phyloP scores from a whole-genome alignment of 805 yeast species.

The Brettanomyces sp. region DNA sequence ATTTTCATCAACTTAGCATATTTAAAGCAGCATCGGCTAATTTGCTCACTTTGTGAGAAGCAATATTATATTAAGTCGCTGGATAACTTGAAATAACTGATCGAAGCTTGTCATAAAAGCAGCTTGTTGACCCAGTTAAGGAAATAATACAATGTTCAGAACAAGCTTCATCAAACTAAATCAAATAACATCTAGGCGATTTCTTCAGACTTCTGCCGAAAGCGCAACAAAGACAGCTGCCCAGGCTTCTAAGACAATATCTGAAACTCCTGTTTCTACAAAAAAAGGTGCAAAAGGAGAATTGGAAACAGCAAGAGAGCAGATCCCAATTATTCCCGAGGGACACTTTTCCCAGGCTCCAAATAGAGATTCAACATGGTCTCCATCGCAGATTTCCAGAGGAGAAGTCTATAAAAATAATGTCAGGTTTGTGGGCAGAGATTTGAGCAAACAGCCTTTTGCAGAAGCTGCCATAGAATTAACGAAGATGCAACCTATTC shows the following conservation, averaged over 20 bases:
- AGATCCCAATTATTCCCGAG: slow-evolving; percentile 8
- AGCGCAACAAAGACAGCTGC: slow-evolving; percentile 7
- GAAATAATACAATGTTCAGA: background rate
- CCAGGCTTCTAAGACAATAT: slow-evolving; percentile 2
- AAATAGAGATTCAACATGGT: slow-evolving; percentile 64
- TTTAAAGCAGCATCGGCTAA: too few relatives aligned
- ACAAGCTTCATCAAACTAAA: background rate
- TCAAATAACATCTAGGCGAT: background rate
- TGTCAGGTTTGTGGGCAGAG: slow-evolving; percentile 65
- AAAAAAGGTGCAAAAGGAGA: background rate
- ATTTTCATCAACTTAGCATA: too few relatives aligned
- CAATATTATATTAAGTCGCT: too few relatives aligned
- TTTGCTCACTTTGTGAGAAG: too few relatives aligned
- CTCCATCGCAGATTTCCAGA: slow-evolving; percentile 56
- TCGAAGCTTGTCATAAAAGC: too few relatives aligned
- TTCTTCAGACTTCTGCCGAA: slow-evolving; percentile 7
- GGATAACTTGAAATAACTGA: too few relatives aligned
- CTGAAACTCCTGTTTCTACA: slow-evolving; percentile 3
- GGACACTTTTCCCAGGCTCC: slow-evolving; percentile 51
- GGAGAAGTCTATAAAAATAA: slow-evolving; percentile 41
- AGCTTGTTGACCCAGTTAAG: too few relatives aligned
- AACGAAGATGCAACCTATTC: slow-evolving; percentile 64
- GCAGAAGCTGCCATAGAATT: slow-evolving; percentile 81
- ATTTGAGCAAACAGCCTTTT: slow-evolving; percentile 59
- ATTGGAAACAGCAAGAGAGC: background rate